Base-by-base conservation (phyloP, 495 filamentous ascomycete genomes). In the Hypoxylon perforatum region DNA sequence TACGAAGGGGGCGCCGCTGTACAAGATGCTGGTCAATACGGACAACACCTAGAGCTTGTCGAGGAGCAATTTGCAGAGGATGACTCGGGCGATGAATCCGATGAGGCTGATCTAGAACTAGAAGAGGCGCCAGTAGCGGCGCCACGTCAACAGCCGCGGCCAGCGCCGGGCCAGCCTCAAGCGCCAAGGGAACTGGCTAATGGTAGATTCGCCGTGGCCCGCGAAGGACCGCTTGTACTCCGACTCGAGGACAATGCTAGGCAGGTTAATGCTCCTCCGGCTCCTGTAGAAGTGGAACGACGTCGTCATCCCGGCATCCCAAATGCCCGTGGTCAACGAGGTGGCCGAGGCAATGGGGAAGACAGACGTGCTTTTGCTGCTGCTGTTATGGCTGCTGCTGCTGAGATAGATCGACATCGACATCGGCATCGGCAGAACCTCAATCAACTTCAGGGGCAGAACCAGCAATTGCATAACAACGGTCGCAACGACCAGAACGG, bases 141-240 rank as follows among this genome's bases (percentile, higher is more conserved):
- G 67, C 45, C 48, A 42, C 38, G 44, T 42, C 61, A 65, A 50
- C 67, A 63, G 55, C 61, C 56, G 41, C 58, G 64, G 64, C 38
- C 58, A 70, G 36, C 39, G 19, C 56, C 50, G 18, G 53, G 19
- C 15, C 71, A 67, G 25, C 67, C 22, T 57, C 63, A 48, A 60
- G 54, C 57, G 39, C 64, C 74, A 41, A 72, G 74, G 55, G 63
- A 65, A 28, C 60, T 45, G 38, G 65, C 50, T 61, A 65, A 72
- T 44, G 67, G 59, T 9, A 65, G 69, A 47, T 74, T 79, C 42
- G 77, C 63, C 42, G 76, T 83, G 25, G 81, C 78, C 38, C 73
- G 84, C 1, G 84, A 86, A 70, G 84, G 82, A 0, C 84, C 84
- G 22, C 77, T 86, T 11, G 82, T 86, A 18, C 78, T 86, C 19